A percentile compares a stretch with the other conserved stretches of the same genome.
These are phyloP conservation scores for Nannochloris sp. DNA, from an alignment of 139 green algal genomes.

Conservation along the genomic window DNA sequence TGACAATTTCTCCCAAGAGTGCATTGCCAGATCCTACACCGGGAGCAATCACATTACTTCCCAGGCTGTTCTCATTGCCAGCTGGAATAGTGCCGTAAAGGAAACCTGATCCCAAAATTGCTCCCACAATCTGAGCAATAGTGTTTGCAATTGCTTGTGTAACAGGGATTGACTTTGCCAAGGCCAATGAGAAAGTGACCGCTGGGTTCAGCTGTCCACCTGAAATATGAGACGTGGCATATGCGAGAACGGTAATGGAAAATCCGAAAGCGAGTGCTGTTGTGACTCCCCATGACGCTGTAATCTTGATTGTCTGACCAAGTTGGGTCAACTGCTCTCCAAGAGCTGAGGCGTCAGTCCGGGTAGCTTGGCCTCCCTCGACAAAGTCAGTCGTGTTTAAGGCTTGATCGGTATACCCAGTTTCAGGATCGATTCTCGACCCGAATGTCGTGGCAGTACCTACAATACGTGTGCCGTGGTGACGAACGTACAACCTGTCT, in stretches of 20 bases:
- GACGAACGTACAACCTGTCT: background rate
- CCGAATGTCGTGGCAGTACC: background rate
- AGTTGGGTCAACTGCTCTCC: slow-evolving; percentile 4
- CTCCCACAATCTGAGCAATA: slow-evolving; percentile 20
- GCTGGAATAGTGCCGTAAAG: slow-evolving; percentile 16
- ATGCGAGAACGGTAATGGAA: slow-evolving; percentile 31
- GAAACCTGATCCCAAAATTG: slow-evolving; percentile 29
- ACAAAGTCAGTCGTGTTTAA: background rate
- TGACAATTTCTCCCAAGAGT: slow-evolving; percentile 17
- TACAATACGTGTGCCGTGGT: background rate
- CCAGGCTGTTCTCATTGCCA: background rate
- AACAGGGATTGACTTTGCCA: background rate
- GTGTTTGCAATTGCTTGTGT: slow-evolving; percentile 22
- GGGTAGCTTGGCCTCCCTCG: background rate
- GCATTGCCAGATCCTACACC: slow-evolving; percentile 24
- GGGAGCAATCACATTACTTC: slow-evolving; percentile 10
- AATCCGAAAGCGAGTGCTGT: slow-evolving; percentile 30
- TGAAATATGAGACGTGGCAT: slow-evolving; percentile 23
- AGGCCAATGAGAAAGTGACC: slow-evolving; percentile 15
- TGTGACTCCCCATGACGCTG: slow-evolving; percentile 7
- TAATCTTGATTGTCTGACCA: background rate
- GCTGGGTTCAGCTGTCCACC: slow-evolving; percentile 18
- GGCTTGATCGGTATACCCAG: background rate
- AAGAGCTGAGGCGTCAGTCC: background rate
- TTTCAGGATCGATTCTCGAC: slow-evolving; percentile 4